Conservation (phyloP, 2,329 filamentous ascomycete species). For the Acephala macrosclerotiorum region DNA sequence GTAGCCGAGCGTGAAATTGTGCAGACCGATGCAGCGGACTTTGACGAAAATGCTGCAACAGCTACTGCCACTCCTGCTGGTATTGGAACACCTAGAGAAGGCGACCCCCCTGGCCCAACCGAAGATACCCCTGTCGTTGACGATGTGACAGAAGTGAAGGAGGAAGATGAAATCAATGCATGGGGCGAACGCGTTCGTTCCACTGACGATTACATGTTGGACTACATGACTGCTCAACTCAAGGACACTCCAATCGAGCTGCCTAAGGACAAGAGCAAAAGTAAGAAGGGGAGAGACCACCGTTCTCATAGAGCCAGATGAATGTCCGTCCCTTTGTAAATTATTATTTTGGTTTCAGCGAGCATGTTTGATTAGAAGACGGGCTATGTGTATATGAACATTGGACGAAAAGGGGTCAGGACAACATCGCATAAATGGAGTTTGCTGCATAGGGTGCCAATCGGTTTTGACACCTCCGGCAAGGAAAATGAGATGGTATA, state of each 20-base stretch:
- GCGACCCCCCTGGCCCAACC: constrained; percentile 51
- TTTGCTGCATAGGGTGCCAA: constrained; percentile 15
- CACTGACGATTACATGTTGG: constrained; percentile 80
- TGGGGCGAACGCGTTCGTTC: constrained; percentile 64
- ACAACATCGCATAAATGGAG: constrained; percentile 29
- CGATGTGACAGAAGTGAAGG: constrained; percentile 39
- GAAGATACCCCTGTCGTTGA: constrained; percentile 35
- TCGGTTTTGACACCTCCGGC: constrained; percentile 7
- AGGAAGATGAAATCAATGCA: constrained; percentile 62
- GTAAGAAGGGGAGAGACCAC: constrained; percentile 53
- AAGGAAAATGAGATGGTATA: constrained; percentile 5
- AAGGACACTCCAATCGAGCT: constrained; percentile 67
- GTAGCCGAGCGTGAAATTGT: constrained; percentile 88
- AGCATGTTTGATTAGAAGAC: constrained; percentile 36
- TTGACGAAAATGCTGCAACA: constrained; percentile 67
- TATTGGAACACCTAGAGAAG: constrained; percentile 39
- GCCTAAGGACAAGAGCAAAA: constrained; percentile 70
- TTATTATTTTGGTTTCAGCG: constrained; percentile 23
- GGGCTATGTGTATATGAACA: constrained; percentile 35
- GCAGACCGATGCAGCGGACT: constrained; percentile 85
- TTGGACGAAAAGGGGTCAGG: constrained; percentile 30
- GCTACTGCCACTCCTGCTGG: constrained; percentile 40
- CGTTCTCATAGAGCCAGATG: constrained; percentile 42
- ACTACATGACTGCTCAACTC: constrained; percentile 69
- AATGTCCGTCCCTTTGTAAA: constrained; percentile 31